Conservation (phyloP, 768 basidiomycete genomes). For the Rhodotorula kratochvilovae region DNA sequence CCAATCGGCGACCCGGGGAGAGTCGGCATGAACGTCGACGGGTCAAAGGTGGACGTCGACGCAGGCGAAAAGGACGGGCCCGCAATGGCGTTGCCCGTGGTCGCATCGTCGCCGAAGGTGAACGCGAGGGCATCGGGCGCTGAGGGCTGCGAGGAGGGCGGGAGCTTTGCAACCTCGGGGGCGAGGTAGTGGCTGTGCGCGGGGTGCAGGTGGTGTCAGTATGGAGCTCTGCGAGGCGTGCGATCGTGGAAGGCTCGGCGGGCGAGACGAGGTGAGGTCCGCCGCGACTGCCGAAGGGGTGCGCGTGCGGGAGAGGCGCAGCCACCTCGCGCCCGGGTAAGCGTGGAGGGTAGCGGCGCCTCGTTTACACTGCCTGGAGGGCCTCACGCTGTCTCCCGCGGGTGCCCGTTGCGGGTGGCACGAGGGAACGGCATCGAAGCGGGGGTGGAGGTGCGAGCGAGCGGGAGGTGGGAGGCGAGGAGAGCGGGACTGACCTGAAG, state of each 20-base stretch:
- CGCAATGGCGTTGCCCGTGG: not conserved
- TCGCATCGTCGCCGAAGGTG: conserved; percentile 7
- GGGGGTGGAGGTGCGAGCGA: not conserved
- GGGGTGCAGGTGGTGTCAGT: not conserved
- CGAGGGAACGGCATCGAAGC: not conserved
- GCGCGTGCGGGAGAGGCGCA: no score
- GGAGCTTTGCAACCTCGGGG: conserved; percentile 34
- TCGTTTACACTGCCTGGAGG: not conserved
- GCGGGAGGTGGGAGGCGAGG: not conserved
- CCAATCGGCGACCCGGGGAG: conserved; percentile 36
- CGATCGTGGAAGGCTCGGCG: not conserved
- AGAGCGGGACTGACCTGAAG: conserved; percentile 24
- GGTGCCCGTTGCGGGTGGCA: not conserved
- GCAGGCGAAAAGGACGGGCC: not conserved
- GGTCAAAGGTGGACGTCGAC: conserved; percentile 12
- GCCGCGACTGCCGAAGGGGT: no score
- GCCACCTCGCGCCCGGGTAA: no score
- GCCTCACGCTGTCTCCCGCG: not conserved
- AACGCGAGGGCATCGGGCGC: conserved; percentile 8
- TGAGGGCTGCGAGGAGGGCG: not conserved
- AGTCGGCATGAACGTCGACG: conserved; percentile 34
- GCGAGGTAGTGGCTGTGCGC: conserved; percentile 31
- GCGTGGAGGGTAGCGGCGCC: no score
- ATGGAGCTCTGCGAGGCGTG: not conserved
- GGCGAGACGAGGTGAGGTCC: no score